phyloP scores from a whole-genome alignment of 495 filamentous ascomycete species.

The Aspergillus sclerotioniger region DNA sequence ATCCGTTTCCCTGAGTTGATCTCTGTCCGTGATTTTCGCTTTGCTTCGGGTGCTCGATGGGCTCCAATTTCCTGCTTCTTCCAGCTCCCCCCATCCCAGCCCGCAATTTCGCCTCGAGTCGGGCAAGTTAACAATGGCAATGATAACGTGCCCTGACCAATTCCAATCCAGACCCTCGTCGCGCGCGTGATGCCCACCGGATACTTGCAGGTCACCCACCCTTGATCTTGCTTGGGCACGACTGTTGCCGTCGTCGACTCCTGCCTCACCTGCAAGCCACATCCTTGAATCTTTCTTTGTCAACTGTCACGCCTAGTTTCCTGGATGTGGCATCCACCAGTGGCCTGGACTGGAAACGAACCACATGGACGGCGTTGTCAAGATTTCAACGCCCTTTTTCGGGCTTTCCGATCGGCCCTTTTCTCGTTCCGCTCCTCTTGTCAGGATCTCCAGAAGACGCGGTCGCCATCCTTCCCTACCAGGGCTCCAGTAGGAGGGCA shows the following conservation, averaged over 20 bases:
- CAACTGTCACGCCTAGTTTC: background rate
- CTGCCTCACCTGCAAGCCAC: conserved; percentile 14
- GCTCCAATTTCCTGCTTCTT: background rate
- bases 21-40: background rate
- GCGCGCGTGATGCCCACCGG: conserved; percentile 24
- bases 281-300: background rate
- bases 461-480: background rate
- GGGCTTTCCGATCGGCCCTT: too few relatives aligned
- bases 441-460: background rate
- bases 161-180: conserved; percentile 12
- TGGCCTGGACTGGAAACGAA: too few relatives aligned
- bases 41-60: background rate
- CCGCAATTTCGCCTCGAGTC: background rate
- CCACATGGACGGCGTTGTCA: conserved; percentile 1
- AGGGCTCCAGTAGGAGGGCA: background rate
- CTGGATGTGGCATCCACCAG: too few relatives aligned
- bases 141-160: conserved; percentile 5
- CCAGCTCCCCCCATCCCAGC: background rate
- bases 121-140: conserved; percentile 1
- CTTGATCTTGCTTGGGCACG: background rate
- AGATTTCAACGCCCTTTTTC: background rate
- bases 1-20: background rate
- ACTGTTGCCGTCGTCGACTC: background rate
- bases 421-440: too few relatives aligned
- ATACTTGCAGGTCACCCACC: conserved; percentile 21